These are phyloP conservation scores for Poteriospumella lacustris DNA, from an alignment of 108 stramenopile genomes.

Conservation along the genomic window DNA sequence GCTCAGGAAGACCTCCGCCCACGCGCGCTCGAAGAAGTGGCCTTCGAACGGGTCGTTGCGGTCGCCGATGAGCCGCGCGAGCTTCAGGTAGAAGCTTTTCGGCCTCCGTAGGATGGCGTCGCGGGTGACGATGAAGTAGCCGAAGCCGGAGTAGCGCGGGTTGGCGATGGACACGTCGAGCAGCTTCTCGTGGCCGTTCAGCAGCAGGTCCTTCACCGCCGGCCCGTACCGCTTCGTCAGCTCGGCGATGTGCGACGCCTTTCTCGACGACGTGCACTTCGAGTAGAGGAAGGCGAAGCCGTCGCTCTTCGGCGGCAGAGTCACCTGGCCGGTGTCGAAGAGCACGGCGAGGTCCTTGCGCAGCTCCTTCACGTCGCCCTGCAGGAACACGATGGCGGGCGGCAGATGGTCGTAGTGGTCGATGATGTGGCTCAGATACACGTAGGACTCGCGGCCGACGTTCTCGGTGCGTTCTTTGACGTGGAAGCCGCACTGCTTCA, in stretches of 20 bases:
- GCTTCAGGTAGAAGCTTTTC: neutral
- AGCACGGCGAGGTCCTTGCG: neutral
- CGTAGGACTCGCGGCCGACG: neutral
- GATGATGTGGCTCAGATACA: neutral
- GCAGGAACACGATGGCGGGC: neutral
- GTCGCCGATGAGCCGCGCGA: neutral
- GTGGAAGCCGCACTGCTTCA: too few relatives aligned
- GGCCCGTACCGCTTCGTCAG: too few relatives aligned
- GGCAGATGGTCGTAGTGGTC: neutral
- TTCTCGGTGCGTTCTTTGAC: neutral
- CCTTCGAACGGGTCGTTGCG: neutral
- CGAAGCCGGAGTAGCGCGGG: neutral
- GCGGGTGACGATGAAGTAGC: neutral
- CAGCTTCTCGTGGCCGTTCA: neutral
- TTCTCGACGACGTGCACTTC: neutral
- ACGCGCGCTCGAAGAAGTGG: neutral
- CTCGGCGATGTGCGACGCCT: too few relatives aligned
- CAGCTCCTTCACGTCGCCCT: neutral
- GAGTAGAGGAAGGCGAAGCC: neutral
- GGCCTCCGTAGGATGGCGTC: neutral
- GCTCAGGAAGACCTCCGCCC: neutral
- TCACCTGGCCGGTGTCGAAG: neutral
- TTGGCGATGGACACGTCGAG: neutral
- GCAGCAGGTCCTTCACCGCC: neutral
- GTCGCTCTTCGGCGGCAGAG: neutral